Conservation (phyloP, 1,284 basidiomycete species). For the Phellopilus nigrolimitatus region DNA sequence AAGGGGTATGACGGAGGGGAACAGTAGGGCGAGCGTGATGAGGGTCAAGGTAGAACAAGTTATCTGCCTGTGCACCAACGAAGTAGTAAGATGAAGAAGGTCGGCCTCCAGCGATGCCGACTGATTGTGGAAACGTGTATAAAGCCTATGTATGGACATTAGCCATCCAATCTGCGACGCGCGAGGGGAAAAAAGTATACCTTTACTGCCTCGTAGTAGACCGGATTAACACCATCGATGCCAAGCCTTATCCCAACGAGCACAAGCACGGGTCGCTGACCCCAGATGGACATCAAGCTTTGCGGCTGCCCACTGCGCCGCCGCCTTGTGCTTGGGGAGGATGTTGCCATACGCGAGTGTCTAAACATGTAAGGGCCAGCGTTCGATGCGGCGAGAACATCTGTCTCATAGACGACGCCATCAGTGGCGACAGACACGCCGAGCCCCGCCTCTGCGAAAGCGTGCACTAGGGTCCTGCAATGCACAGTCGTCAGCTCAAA, state of each 20-base stretch:
- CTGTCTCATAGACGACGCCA: slow-evolving; percentile 78
- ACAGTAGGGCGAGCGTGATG: slow-evolving; percentile 85
- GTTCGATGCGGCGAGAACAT: slow-evolving; percentile 80
- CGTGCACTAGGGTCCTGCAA: slow-evolving; percentile 67
- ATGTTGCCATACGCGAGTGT: slow-evolving; percentile 17
- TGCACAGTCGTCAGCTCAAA: slow-evolving; percentile 9
- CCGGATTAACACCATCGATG: slow-evolving; percentile 89
- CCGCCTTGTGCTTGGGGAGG: slow-evolving; percentile 14
- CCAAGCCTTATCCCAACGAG: slow-evolving; percentile 87
- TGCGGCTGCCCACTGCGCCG: slow-evolving; percentile 14
- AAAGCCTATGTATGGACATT: slow-evolving; percentile 43
- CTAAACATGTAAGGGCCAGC: slow-evolving; percentile 26
- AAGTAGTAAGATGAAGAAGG: slow-evolving; percentile 98
- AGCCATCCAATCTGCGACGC: not conserved
- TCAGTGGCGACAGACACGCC: slow-evolving; percentile 84
- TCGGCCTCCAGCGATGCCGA: slow-evolving; percentile 93
- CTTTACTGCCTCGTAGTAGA: slow-evolving; percentile 94
- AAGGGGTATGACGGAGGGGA: slow-evolving; percentile 61
- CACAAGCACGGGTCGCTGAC: slow-evolving; percentile 80
- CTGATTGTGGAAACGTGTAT: slow-evolving; percentile 91
- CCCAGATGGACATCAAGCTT: slow-evolving; percentile 50
- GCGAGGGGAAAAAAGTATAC: slow-evolving; percentile 37
- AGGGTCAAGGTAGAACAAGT: slow-evolving; percentile 94
- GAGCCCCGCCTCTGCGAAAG: slow-evolving; percentile 77
- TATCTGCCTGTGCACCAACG: slow-evolving; percentile 86